Base-by-base conservation (phyloP, 208 protist species). In the Leishmania martiniquensis region DNA sequence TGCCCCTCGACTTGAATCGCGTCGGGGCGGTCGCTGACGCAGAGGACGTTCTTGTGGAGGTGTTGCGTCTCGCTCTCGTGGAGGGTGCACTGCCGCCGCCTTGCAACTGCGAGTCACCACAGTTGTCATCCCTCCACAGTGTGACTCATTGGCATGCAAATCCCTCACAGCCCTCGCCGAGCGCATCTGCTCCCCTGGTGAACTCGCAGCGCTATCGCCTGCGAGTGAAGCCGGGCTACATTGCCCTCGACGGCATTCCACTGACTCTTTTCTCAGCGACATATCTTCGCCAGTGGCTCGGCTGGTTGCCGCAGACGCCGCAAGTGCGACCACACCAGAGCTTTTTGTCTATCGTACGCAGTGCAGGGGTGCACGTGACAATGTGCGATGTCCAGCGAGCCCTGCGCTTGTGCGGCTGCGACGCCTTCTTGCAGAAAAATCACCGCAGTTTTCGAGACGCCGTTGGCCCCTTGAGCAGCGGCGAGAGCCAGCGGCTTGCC, bases 401-500 rank as follows among this genome's bases (percentile, higher is more conserved):
- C 1, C 78, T 89, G n/a, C 59, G 83, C 39, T 10, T 87, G 57
- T 93, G 91, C 72, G 54, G 75, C 6, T 91, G 89, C 60, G 59
- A 76, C n/a, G 72, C 81, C 29, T 93, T 95, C 65, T 80, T 94
- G 49, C 37, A 78, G 25, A 54, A 77, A 9, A 73, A n/a, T 10
- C 75, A 39, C 83, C 87, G 45, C 82, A 87, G 66, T 10, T 77
- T 91, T 39, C 47, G 88, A 60, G 90, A 81, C 45, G 57, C 6
- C 5, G 82, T 89, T 12, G 93, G 91, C 7, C 77, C 75, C 1
- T 72, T 98, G 3, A 97, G 90, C 52, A 89, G 91, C 22, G 98
- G 98, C 4, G 94, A 99, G 85, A 92, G 88, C 74, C 98, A 99
- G 87, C 86, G 97, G 4, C 77, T 99, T 37, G 95, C 94, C 20